These are phyloP conservation scores for Pelagomonas calceolata DNA, from an alignment of 108 stramenopile species.

Conservation along the genomic window DNA sequence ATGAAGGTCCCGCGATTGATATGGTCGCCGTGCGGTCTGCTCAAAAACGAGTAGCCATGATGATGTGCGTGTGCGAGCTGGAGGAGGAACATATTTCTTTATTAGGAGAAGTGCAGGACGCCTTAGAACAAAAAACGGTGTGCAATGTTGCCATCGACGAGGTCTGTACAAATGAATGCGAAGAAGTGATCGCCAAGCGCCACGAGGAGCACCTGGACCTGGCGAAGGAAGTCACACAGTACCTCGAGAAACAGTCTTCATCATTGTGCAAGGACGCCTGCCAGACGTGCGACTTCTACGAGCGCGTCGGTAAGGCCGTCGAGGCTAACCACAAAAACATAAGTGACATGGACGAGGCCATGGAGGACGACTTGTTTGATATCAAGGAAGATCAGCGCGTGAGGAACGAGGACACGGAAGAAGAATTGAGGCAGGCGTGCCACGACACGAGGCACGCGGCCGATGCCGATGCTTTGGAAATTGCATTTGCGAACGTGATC, in stretches of 20 bases:
- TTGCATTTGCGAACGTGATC: slow-evolving; percentile 21
- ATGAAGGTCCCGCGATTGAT: not conserved
- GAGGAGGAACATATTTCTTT: slow-evolving; percentile 7
- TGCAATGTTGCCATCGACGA: slow-evolving; percentile 26
- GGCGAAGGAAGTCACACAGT: not conserved
- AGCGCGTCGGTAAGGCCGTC: slow-evolving; percentile 2
- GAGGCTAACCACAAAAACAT: slow-evolving; percentile 14
- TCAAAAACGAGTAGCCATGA: slow-evolving; percentile 24
- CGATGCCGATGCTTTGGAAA: slow-evolving; percentile 27
- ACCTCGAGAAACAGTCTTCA: not conserved
- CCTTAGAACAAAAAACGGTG: slow-evolving; percentile 10
- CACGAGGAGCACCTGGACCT: not conserved
- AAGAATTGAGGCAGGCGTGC: slow-evolving; percentile 4
- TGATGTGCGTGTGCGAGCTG: slow-evolving; percentile 18
- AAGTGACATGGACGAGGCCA: slow-evolving; percentile 12
- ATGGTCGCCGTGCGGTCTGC: slow-evolving; percentile 23
- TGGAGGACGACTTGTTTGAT: slow-evolving; percentile 28
- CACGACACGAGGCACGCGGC: slow-evolving; percentile 30
- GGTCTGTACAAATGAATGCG: not conserved
- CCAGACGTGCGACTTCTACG: slow-evolving; percentile 16
- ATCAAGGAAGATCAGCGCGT: slow-evolving; percentile 33
- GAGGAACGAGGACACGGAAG: slow-evolving; percentile 28
- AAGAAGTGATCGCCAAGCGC: not conserved
- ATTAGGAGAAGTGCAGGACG: slow-evolving; percentile 1
- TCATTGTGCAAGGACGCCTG: not conserved